These are phyloP conservation scores for Microbotryomycetes sp. DNA, from an alignment of 1,284 basidiomycete genomes.

Conservation along the genomic window DNA sequence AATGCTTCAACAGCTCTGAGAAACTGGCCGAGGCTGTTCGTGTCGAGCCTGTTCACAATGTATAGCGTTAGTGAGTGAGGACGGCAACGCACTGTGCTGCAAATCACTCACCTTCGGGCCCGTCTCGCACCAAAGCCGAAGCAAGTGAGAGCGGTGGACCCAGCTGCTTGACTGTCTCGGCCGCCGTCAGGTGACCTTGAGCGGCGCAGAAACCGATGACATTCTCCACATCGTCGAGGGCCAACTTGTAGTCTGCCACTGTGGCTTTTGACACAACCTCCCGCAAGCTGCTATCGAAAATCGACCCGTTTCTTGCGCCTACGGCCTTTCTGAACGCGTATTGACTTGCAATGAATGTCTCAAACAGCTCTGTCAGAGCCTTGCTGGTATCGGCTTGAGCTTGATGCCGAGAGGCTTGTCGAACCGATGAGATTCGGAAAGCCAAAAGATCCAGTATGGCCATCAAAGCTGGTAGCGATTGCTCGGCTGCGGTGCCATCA, in stretches of 20 bases:
- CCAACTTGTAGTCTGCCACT: slow-evolving; percentile 11
- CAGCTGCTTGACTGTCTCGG: neutral
- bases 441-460: slow-evolving; percentile 8
- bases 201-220: neutral
- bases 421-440: slow-evolving; percentile 7
- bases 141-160: slow-evolving; percentile 3
- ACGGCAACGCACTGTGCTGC: neutral
- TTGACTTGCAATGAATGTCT: slow-evolving; percentile 19
- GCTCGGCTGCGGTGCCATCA: neutral
- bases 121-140: slow-evolving; percentile 12
- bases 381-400: neutral
- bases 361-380: slow-evolving; percentile 4
- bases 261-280: neutral
- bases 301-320: neutral
- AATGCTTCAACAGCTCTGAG: slow-evolving; percentile 21
- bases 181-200: too few species aligned
- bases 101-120: slow-evolving; percentile 16
- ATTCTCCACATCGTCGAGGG: slow-evolving; percentile 2
- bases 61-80: neutral
- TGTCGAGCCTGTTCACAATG: slow-evolving; percentile 18
- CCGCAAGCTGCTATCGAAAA: slow-evolving; percentile 6
- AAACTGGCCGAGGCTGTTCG: slow-evolving; percentile 7
- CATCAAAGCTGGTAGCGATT: neutral
- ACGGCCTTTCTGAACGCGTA: slow-evolving; percentile 14
- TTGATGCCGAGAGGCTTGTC: neutral